A percentile compares a stretch with the other conserved stretches of the same genome.
These are phyloP conservation scores for Trichomonascaceae sp. DNA, from an alignment of 1,139 yeast genomes.

Conservation along the genomic window DNA sequence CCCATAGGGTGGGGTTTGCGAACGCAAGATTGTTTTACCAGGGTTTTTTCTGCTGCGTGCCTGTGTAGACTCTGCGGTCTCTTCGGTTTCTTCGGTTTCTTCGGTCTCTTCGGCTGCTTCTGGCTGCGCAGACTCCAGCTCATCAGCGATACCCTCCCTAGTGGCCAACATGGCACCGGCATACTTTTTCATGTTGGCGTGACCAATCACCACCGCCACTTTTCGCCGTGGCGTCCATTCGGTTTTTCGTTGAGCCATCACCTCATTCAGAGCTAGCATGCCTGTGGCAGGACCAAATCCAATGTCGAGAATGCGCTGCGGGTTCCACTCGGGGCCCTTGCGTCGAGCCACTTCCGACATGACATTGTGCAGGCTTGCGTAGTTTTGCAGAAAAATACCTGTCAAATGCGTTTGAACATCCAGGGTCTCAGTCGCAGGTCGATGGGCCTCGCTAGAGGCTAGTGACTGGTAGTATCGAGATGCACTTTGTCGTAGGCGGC, in stretches of 20 bases:
- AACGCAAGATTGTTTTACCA: conserved; percentile 9
- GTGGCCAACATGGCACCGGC: conserved; percentile 67
- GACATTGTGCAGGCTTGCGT: conserved; percentile 57
- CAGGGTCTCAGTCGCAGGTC: conserved; percentile 29
- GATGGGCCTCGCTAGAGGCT: conserved; percentile 16
- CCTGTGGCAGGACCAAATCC: conserved; percentile 95
- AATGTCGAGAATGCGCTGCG: conserved; percentile 57
- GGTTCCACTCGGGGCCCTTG: conserved; percentile 38
- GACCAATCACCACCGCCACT: conserved; percentile 64
- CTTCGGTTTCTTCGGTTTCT: conserved; percentile 4
- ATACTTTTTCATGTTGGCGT: conserved; percentile 60
- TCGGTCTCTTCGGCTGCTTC: conserved; percentile 2
- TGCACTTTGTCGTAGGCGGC: conserved; percentile 16
- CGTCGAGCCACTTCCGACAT: conserved; percentile 54
- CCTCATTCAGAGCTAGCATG: conserved; percentile 72
- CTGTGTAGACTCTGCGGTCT: conserved; percentile 5
- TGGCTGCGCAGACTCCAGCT: conserved; percentile 3
- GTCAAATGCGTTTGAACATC: conserved; percentile 80
- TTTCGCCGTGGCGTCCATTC: conserved; percentile 48
- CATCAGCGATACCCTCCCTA: conserved; percentile 31
- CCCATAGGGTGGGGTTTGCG: conserved; percentile 11
- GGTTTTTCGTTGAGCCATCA: conserved; percentile 46
- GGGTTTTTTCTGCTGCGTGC: no score
- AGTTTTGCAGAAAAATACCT: conserved; percentile 74
- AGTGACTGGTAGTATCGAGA: conserved; percentile 16